Evolutionary conservation across 2,329 filamentous ascomycete genomes (phyloP).

Genomic region (Neospermospora avenae): DNA sequence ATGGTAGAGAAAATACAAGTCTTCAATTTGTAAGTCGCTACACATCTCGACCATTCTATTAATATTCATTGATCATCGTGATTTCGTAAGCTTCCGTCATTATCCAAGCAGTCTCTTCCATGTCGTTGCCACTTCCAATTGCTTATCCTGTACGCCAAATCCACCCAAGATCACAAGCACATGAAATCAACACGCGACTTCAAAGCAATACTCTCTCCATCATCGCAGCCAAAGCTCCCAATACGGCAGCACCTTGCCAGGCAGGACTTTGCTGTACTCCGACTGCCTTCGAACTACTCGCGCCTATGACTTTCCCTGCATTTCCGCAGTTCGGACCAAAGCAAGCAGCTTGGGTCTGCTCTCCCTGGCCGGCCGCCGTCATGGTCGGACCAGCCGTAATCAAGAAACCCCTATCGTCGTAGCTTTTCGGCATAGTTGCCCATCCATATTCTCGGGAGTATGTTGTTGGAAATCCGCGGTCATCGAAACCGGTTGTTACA

Average conservation of each 20-base stretch:
- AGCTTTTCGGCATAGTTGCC: constrained; percentile 39
- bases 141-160: background rate
- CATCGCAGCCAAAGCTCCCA: constrained; percentile 19
- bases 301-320: constrained; percentile 24
- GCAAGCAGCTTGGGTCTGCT: constrained; percentile 7
- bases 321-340: constrained; percentile 19
- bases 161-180: background rate
- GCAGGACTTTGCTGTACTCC: constrained; percentile 14
- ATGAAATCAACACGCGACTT: constrained; percentile 1
- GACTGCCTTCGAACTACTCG: constrained; percentile 21
- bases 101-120: background rate
- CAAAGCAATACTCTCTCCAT: constrained; percentile 20
- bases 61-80: background rate
- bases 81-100: background rate
- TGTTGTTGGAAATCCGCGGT: constrained; percentile 48
- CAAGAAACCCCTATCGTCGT: constrained; percentile 44
- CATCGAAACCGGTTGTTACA: constrained; percentile 44
- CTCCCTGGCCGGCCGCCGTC: constrained; percentile 4
- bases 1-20: no score
- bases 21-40: no score
- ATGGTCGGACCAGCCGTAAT: constrained; percentile 31
- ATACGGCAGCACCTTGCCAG: constrained; percentile 17
- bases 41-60: background rate
- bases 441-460: constrained; percentile 39
- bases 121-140: background rate